A percentile compares a stretch with the other conserved stretches of the same genome.
Evolutionary conservation across 352 stramenopile species (phyloP).

Genomic region (Phytophthora litchii): DNA sequence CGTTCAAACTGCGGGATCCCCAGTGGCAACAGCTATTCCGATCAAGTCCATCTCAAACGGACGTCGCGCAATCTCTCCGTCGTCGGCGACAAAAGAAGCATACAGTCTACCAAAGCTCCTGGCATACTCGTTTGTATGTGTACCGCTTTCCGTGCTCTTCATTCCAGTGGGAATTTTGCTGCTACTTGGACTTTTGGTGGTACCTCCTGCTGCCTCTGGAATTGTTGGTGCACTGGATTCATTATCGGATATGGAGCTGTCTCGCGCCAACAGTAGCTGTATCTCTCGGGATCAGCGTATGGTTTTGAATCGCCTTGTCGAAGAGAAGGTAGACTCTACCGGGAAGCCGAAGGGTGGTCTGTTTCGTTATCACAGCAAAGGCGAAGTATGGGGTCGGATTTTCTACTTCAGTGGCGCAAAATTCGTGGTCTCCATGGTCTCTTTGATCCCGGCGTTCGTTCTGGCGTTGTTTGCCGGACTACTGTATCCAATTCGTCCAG

Average conservation of each 20-base stretch:
- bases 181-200: conserved; percentile 61
- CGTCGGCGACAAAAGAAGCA: conserved; percentile 22
- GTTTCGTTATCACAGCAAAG: conserved; percentile 64
- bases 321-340: conserved; percentile 35
- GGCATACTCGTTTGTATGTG: conserved; percentile 60
- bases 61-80: conserved; percentile 16
- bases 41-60: conserved; percentile 27
- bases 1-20: conserved; percentile 32
- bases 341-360: conserved; percentile 42
- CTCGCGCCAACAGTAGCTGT: conserved; percentile 72
- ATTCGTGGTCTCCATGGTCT: conserved; percentile 63
- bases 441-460: conserved; percentile 60
- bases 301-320: conserved; percentile 63
- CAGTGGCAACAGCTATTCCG: conserved; percentile 23
- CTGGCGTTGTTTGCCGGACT: conserved; percentile 57
- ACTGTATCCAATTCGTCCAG: conserved; percentile 59
- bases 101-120: conserved; percentile 73
- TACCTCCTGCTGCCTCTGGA: conserved; percentile 53
- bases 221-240: conserved; percentile 68
- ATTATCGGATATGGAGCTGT: conserved; percentile 79
- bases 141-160: conserved; percentile 62
- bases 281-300: conserved; percentile 53
- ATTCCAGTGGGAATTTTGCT: conserved; percentile 61
- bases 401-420: conserved; percentile 73
- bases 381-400: conserved; percentile 69